Evolutionary conservation across 176 grass and related monocot genomes (phyloP).

Genomic region (Aegilops speltoides): DNA sequence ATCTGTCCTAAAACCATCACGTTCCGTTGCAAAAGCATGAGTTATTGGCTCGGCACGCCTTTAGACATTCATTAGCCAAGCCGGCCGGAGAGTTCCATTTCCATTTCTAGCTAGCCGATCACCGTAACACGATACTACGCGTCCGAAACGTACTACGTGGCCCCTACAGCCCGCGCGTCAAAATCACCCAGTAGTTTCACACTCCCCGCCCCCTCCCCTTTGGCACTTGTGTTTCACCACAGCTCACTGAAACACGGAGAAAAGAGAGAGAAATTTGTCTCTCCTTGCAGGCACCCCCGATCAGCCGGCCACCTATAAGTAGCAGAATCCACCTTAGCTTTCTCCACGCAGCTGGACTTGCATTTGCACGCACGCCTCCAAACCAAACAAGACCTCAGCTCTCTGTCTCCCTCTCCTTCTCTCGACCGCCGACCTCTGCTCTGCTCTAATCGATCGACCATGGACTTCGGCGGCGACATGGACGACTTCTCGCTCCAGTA

Average conservation of each 20-base stretch:
- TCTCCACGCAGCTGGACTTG: constrained; percentile 23
- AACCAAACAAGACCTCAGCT: constrained; percentile 21
- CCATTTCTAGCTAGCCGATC: background rate
- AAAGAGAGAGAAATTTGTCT: background rate
- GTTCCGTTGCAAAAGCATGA: background rate
- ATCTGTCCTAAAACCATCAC: background rate
- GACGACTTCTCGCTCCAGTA: constrained; percentile 46
- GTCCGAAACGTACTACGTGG: background rate
- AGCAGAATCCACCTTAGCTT: background rate
- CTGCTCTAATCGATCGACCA: background rate
- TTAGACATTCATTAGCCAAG: background rate
- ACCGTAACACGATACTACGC: background rate
- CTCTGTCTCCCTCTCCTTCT: background rate
- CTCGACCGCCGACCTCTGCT: background rate
- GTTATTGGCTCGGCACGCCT: background rate
- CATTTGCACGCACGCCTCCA: background rate
- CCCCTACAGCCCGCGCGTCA: background rate
- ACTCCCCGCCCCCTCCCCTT: background rate
- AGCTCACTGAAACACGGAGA: background rate
- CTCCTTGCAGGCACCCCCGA: background rate
- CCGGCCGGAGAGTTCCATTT: background rate
- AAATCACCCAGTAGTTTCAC: background rate
- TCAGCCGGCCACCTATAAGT: constrained; percentile 43
- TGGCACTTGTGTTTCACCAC: background rate
- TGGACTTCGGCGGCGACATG: constrained; percentile 50